Evolutionary conservation across 306 rosid species (phyloP).

Genomic region (Medicago ruthenica): DNA sequence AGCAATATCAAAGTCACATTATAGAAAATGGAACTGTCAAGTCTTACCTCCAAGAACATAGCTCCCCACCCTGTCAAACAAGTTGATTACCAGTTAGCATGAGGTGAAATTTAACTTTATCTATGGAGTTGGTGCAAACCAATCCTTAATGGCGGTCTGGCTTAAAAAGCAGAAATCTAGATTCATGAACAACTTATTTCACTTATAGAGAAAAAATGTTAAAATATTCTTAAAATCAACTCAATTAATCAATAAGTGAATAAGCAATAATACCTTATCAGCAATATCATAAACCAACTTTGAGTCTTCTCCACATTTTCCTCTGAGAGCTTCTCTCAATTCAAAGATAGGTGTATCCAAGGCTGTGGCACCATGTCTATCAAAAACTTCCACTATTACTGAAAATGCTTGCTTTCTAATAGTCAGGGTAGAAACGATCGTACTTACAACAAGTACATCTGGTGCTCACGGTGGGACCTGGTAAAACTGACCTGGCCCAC

Average conservation of each 20-base stretch:
- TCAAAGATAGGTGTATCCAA: slow-evolving; percentile 96
- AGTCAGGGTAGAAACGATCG: too few species aligned
- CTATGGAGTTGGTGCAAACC: too few species aligned
- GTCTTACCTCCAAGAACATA: slow-evolving; percentile 81
- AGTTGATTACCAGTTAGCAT: slow-evolving; percentile 36
- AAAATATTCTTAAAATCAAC: too few species aligned
- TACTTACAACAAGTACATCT: too few species aligned
- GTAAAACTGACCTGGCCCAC: too few species aligned
- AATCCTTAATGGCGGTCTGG: too few species aligned
- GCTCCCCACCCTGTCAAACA: slow-evolving; percentile 88
- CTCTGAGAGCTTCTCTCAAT: slow-evolving; percentile 90
- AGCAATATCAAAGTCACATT: too few species aligned
- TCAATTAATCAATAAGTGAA: slow-evolving; percentile 26
- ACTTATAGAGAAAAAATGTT: too few species aligned
- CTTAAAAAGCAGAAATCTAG: too few species aligned
- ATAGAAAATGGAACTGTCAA: slow-evolving; percentile 89
- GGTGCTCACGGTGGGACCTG: too few species aligned
- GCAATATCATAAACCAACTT: slow-evolving; percentile 96
- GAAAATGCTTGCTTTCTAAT: slow-evolving; percentile 85
- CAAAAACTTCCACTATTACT: slow-evolving; percentile 79
- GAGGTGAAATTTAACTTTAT: too few species aligned
- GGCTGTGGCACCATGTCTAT: slow-evolving; percentile 96
- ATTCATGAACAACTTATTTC: too few species aligned
- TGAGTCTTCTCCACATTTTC: slow-evolving; percentile 97
- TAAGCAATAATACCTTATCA: slow-evolving; percentile 73